Percentiles rank a stretch among this genome's conserved stretches.
Evolutionary conservation across 169 alveolate species (phyloP).

Genomic region (Amoebophrya sp.): DNA sequence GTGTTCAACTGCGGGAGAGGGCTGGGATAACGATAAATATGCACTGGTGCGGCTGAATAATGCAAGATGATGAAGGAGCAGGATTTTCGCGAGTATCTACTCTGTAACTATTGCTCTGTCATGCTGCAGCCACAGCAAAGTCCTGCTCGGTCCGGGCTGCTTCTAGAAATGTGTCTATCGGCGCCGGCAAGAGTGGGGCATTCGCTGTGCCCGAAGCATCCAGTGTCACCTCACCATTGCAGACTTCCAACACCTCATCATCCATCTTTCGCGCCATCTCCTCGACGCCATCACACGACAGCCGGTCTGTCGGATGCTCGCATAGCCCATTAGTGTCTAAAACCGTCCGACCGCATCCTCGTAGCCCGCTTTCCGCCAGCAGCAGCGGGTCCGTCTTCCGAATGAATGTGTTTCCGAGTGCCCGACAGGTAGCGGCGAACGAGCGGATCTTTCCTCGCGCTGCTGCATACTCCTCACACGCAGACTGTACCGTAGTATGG

Average conservation of each 20-base stretch:
- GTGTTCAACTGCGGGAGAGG: too few relatives aligned
- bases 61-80: too few relatives aligned
- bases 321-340: background rate
- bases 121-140: too few relatives aligned
- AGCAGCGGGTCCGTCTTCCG: constrained; percentile 11
- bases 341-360: background rate
- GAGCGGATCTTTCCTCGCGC: background rate
- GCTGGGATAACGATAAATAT: too few relatives aligned
- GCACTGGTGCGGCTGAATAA: too few relatives aligned
- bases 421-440: background rate
- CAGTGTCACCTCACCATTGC: background rate
- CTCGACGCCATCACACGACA: background rate
- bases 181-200: background rate
- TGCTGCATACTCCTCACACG: background rate
- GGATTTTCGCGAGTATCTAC: too few relatives aligned
- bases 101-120: too few relatives aligned
- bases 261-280: background rate
- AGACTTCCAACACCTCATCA: background rate
- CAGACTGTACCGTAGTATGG: background rate
- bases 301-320: background rate
- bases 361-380: background rate
- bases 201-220: background rate
- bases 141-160: too few relatives aligned
- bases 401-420: background rate
- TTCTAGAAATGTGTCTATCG: background rate